Base-by-base conservation (phyloP, 106 monocot genomes). In the Hemerocallis citrina region DNA sequence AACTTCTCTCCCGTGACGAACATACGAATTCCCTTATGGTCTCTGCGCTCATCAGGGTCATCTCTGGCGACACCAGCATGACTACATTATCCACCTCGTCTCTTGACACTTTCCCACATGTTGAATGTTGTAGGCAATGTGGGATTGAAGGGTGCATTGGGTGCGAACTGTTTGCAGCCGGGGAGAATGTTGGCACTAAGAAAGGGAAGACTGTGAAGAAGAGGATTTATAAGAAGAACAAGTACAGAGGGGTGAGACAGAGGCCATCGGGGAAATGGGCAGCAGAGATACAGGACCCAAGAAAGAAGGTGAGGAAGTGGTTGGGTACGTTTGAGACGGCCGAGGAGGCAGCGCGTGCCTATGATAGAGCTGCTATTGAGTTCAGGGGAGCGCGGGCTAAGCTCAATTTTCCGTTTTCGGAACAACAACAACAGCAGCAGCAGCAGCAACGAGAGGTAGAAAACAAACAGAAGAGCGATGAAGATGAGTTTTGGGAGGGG, bases 261-360 rank as follows among this genome's bases (percentile, higher is more conserved):
- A 55, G 83, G 64, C 78, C 83, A 47, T 83, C 78, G 83, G 78
- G 75, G 32, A 78, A 75, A 71, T 83, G 72, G 79, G 84, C 84
- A 33, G 84, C 84, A 61, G 84, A 84, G 68, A 84, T 84, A 5
- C 68, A 79, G 12, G 84, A 84, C 58, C 84, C 84, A 13, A 37
- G 59, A 11, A 65, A 62, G 57, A 71, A 74, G 30, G 78, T 39
- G 34, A 47, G 83, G 25, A 78, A 78, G 67, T 83, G 83, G 83
- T 71, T 83, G 14, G 83, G 83, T 25, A 83, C 83, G 54, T 83
- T 79, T 51, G 58, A 76, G 12, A 84, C 79, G 13, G 79, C 84
- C 2, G 84, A 84, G 75, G 75, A 72, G 14, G 84, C 84, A 7
- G 84, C 84, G 3, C 67, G 62, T 3, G 84, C 84, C 0, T 84